Percentiles rank a stretch among this genome's conserved stretches.
phyloP scores from a whole-genome alignment of 2,329 filamentous ascomycete species.

The Stachybotrys chlorohalonatus region DNA sequence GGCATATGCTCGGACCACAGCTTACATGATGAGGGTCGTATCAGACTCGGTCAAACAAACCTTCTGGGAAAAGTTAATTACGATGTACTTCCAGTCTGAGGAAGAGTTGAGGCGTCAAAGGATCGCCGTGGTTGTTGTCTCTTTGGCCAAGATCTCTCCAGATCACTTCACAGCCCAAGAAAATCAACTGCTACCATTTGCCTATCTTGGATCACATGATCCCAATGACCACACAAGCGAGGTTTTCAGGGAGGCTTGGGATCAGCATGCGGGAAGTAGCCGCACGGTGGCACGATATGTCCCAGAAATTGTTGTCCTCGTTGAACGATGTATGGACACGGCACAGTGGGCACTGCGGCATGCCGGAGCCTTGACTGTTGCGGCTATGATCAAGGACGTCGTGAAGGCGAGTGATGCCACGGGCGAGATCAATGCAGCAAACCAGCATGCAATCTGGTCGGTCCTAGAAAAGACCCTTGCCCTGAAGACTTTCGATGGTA shows the following conservation, averaged over 20 bases:
- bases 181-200: slow-evolving; percentile 68
- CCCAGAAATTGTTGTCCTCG: slow-evolving; percentile 66
- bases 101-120: slow-evolving; percentile 67
- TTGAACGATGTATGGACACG: slow-evolving; percentile 61
- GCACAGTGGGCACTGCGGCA: slow-evolving; percentile 88
- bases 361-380: slow-evolving; percentile 71
- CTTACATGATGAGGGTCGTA: slow-evolving; percentile 65
- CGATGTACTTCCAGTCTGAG: slow-evolving; percentile 73
- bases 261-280: slow-evolving; percentile 78
- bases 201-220: slow-evolving; percentile 83
- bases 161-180: slow-evolving; percentile 79
- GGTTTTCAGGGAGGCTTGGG: slow-evolving; percentile 80
- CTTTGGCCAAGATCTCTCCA: slow-evolving; percentile 76
- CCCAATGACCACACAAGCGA: slow-evolving; percentile 69
- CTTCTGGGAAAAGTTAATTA: slow-evolving; percentile 46
- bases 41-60: slow-evolving; percentile 38
- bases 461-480: slow-evolving; percentile 71
- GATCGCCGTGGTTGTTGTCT: slow-evolving; percentile 72
- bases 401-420: slow-evolving; percentile 46
- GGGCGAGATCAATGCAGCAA: slow-evolving; percentile 49
- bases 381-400: slow-evolving; percentile 61
- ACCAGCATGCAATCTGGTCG: slow-evolving; percentile 66
- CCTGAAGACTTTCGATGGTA: slow-evolving; percentile 88
- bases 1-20: slow-evolving; percentile 77
- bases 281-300: slow-evolving; percentile 78